Evolutionary conservation across 225 moss, liverwort and hornwort species (phyloP).

Genomic region (Pleurozium schreberi): DNA sequence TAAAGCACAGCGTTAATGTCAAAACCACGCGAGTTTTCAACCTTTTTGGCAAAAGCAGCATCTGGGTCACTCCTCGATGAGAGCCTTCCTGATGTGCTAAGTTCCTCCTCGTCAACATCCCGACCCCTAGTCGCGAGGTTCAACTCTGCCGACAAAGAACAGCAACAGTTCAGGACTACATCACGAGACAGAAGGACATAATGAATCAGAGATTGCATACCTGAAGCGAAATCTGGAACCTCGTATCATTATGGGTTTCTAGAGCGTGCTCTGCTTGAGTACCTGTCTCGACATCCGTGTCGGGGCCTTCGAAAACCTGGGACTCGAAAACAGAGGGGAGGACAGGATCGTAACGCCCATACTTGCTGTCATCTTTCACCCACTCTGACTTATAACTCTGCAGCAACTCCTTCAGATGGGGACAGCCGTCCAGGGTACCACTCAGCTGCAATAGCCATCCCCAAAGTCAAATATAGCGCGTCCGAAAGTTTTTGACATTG

Average conservation of each 20-base stretch:
- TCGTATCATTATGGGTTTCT: background rate
- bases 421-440: constrained; percentile 77
- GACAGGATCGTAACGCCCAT: constrained; percentile 84
- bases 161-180: background rate
- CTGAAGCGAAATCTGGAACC: background rate
- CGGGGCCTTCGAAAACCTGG: constrained; percentile 87
- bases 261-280: background rate
- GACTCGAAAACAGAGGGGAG: constrained; percentile 67
- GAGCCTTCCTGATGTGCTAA: constrained; percentile 78
- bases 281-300: constrained; percentile 95
- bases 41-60: constrained; percentile 33
- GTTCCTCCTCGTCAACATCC: constrained; percentile 73
- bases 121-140: constrained; percentile 54
- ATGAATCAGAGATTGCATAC: background rate
- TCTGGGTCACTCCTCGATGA: constrained; percentile 46
- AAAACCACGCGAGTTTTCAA: background rate
- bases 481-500: background rate
- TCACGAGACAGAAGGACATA: background rate
- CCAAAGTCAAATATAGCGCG: background rate
- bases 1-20: background rate
- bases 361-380: constrained; percentile 96
- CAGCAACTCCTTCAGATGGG: constrained; percentile 87
- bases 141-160: constrained; percentile 36
- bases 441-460: constrained; percentile 44
- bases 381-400: constrained; percentile 87